Base-by-base conservation (phyloP, 495 filamentous ascomycete genomes). In the Aspergillus bertholletiae region DNA sequence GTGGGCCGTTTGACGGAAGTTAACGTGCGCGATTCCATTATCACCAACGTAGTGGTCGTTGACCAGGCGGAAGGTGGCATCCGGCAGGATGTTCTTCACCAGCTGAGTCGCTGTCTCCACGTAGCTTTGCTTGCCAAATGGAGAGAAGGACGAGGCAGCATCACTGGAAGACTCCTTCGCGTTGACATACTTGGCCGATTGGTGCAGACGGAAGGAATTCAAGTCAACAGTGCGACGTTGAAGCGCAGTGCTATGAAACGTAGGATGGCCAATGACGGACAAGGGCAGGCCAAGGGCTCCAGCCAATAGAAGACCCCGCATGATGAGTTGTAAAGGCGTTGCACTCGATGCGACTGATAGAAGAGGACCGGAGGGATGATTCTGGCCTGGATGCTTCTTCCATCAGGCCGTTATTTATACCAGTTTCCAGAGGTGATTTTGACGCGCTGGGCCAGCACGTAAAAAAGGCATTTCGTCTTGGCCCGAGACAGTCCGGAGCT, bases 1-100 rank as follows among this genome's bases (percentile, higher is more conserved):
- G 48, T 80, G 72, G 15, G 65, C 68, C 0, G 77, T 80, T 64
- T 82, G 79, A 54, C 75, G 78, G 65, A 80, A 81, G 58, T 79
- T 68, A 54, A 80, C 73, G 54, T 82, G 79, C 4, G 71, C 70
- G 51, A 80, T 67, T 3, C 79, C 79, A 39, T 80, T 77, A 48
- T 62, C 40, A 20, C 56, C 56, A 13, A 58, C 46, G 30, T 58
- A 58, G 30, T 58, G 51, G n/a, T 58, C 51, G 15, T 54, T 30
- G 30, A 54, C 28, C 1, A 58, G 12, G 18, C 56, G 50, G 23
- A 53, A 58, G 23, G 24, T 46, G 1, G 50, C 46, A 7, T 28
- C 51, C 5, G 56, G 51, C 1, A 15, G 26, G 7, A 39, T 50
- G 13, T 5, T n/a, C 45, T 53, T 51, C 9, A 50, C 56, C 1